Percentiles rank a stretch among this genome's conserved stretches.
phyloP scores from a whole-genome alignment of 225 moss, liverwort and hornwort species.

The Climacium dendroides region DNA sequence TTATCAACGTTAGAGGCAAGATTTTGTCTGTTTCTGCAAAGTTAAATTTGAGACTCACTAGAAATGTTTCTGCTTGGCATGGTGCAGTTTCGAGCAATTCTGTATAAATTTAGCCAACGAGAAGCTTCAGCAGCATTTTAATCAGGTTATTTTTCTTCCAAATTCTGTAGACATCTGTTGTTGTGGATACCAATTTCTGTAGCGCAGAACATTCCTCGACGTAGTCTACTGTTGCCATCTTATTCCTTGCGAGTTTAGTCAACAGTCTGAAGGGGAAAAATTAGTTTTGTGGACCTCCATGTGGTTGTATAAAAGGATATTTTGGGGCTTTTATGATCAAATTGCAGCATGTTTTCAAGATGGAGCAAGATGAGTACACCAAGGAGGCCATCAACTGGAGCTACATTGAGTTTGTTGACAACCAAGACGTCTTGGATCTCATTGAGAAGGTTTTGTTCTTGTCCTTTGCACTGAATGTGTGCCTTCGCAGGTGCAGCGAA shows the following conservation, averaged over 20 bases:
- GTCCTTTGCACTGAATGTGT: neutral
- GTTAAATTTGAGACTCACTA: neutral
- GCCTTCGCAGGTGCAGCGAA: neutral
- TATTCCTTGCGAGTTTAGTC: neutral
- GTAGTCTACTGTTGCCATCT: neutral
- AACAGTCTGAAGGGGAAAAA: neutral
- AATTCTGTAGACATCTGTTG: neutral
- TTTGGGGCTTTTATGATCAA: neutral
- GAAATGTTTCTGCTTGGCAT: neutral
- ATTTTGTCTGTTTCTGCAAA: neutral
- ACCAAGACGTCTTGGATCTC: constrained; percentile 95
- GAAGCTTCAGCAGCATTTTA: constrained; percentile 99
- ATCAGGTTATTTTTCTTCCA: constrained; percentile 52
- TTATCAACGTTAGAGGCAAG: neutral
- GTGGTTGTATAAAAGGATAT: neutral
- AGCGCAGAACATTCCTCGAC: neutral
- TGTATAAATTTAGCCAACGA: constrained; percentile 99
- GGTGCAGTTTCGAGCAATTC: constrained; percentile 94
- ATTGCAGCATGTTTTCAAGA: constrained; percentile 94
- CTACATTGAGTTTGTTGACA: constrained; percentile 98
- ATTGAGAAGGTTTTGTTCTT: constrained; percentile 69
- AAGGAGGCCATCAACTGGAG: constrained; percentile 98
- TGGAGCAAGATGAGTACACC: constrained; percentile 98
- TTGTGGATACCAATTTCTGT: neutral
- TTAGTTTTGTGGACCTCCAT: neutral